Conservation (phyloP, 1,284 basidiomycete genomes). For the Fistulinella cinereoalba region DNA sequence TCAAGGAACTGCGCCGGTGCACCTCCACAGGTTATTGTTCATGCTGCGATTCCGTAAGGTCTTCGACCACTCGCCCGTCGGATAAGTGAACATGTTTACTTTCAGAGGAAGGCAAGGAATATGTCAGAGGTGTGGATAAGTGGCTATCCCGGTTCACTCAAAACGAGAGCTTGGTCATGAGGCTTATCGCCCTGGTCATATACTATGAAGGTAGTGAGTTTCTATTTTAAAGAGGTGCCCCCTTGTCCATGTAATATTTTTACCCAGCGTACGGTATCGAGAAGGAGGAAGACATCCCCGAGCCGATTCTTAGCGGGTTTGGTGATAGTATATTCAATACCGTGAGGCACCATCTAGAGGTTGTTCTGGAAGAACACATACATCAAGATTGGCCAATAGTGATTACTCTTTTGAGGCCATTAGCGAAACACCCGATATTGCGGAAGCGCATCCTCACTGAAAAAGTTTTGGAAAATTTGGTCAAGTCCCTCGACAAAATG, state of each 20-base stretch:
- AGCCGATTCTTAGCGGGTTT: not conserved
- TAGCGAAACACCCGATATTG: slow-evolving; percentile 17
- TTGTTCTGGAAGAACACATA: no score
- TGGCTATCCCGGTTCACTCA: slow-evolving; percentile 11
- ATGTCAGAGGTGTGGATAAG: slow-evolving; percentile 9
- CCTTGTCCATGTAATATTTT: not conserved
- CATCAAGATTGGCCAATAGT: slow-evolving; percentile 17
- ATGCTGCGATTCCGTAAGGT: slow-evolving; percentile 25
- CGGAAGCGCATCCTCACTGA: slow-evolving; percentile 14
- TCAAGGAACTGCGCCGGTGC: slow-evolving; percentile 16
- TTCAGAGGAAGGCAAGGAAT: slow-evolving; percentile 24
- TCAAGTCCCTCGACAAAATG: slow-evolving; percentile 13
- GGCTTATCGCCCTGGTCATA: slow-evolving; percentile 20
- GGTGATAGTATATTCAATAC: no score
- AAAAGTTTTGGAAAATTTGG: slow-evolving; percentile 15
- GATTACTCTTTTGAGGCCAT: slow-evolving; percentile 20
- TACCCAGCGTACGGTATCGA: slow-evolving; percentile 8
- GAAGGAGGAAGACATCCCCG: not conserved
- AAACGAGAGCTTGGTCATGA: slow-evolving; percentile 9
- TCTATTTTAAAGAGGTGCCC: no score
- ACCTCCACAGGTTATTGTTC: slow-evolving; percentile 29
- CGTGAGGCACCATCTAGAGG: no score
- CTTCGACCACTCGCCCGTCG: not conserved
- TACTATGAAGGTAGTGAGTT: slow-evolving; percentile 26
- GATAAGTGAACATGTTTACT: not conserved